Evolutionary conservation across 495 filamentous ascomycete genomes (phyloP).

Genomic region (Penicillium waksmanii): DNA sequence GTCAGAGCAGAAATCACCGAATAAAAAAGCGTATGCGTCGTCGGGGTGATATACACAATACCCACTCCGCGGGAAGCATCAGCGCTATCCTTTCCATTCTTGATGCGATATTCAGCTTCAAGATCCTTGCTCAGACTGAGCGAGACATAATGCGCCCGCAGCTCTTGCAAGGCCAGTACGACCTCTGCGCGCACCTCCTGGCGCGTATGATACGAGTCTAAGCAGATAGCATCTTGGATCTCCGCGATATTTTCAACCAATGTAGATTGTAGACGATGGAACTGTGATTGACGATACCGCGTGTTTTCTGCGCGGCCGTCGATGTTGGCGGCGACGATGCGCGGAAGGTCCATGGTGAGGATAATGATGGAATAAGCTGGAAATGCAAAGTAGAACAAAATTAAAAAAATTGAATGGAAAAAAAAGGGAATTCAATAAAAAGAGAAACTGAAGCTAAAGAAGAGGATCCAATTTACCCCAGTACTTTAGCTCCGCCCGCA

Average conservation of each 20-base stretch:
- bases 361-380: background rate
- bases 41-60: slow-evolving; percentile 56
- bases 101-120: slow-evolving; percentile 54
- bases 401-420: background rate
- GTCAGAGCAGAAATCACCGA: slow-evolving; percentile 49
- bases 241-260: slow-evolving; percentile 35
- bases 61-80: slow-evolving; percentile 37
- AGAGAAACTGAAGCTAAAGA: background rate
- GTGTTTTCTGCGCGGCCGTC: slow-evolving; percentile 52
- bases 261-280: slow-evolving; percentile 43
- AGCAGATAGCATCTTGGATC: slow-evolving; percentile 43
- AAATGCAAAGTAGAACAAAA: background rate
- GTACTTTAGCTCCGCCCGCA: background rate
- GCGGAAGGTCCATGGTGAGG: slow-evolving; percentile 38
- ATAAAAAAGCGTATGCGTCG: slow-evolving; percentile 52
- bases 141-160: slow-evolving; percentile 48
- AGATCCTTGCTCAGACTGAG: slow-evolving; percentile 44
- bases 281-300: slow-evolving; percentile 50
- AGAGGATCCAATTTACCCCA: background rate
- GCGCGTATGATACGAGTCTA: slow-evolving; percentile 38
- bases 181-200: slow-evolving; percentile 49
- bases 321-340: slow-evolving; percentile 44
- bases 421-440: background rate
- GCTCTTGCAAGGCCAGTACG: slow-evolving; percentile 40
- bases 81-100: slow-evolving; percentile 40